Conservation (phyloP, 2,329 filamentous ascomycete genomes). For the Exserohilum rostratum region DNA sequence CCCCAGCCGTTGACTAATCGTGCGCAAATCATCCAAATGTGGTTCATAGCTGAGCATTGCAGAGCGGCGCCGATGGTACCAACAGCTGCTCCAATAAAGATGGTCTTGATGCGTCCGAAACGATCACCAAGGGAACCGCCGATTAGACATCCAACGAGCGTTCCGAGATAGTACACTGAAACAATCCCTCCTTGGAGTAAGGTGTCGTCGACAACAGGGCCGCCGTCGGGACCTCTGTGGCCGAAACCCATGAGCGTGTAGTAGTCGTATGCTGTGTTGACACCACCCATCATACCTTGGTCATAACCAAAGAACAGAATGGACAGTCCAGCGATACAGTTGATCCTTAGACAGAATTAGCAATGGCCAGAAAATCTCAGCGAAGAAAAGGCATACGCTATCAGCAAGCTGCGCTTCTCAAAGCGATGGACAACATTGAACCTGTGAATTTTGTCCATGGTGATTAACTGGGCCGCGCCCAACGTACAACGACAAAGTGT, state of each 20-base stretch:
- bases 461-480: background rate
- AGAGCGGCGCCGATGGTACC: constrained; percentile 61
- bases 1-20: constrained; percentile 69
- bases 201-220: constrained; percentile 30
- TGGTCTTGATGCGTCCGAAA: constrained; percentile 36
- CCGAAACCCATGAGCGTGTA: constrained; percentile 40
- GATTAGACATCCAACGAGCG: constrained; percentile 31
- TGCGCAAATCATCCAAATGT: constrained; percentile 62
- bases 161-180: constrained; percentile 41
- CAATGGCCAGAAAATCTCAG: rapidly evolving
- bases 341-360: constrained; percentile 22
- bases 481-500: background rate
- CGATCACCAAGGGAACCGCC: constrained; percentile 36
- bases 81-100: constrained; percentile 34
- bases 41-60: constrained; percentile 69
- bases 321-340: constrained; percentile 38
- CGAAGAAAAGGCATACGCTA: constrained; percentile 16
- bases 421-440: constrained; percentile 32
- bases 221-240: constrained; percentile 31
- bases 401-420: constrained; percentile 37
- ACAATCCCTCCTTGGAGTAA: constrained; percentile 44
- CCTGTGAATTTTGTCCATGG: constrained; percentile 36
- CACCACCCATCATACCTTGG: constrained; percentile 44
- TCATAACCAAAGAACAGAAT: constrained; percentile 45
- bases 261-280: constrained; percentile 42